Percentiles rank a stretch among this genome's conserved stretches.
Conservation (phyloP, 2,329 filamentous ascomycete genomes). For the Trichophyton rubrum region DNA sequence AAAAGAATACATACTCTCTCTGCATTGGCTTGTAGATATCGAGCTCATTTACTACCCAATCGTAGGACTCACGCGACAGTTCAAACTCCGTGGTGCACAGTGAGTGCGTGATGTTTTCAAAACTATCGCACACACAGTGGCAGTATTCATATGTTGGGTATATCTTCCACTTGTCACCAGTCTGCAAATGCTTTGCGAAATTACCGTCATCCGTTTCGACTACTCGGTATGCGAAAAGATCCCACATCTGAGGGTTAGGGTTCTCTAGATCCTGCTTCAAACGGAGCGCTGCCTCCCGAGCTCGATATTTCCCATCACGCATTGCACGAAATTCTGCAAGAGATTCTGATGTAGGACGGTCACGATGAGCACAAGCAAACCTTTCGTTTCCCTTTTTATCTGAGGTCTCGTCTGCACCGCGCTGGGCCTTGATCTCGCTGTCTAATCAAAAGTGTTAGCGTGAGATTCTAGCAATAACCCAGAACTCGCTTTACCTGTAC, state of each 20-base stretch:
- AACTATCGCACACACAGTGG: constrained; percentile 71
- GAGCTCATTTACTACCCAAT: constrained; percentile 73
- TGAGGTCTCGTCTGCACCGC: constrained; percentile 39
- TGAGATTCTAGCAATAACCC: neutral
- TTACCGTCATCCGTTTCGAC: constrained; percentile 44
- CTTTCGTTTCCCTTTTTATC: constrained; percentile 42
- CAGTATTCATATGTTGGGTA: constrained; percentile 63
- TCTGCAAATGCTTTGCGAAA: constrained; percentile 54
- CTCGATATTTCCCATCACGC: constrained; percentile 81
- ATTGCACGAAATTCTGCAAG: constrained; percentile 76
- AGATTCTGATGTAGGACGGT: constrained; percentile 62
- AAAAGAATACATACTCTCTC: constrained; percentile 52
- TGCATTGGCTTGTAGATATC: constrained; percentile 89
- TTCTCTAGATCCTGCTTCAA: constrained; percentile 76
- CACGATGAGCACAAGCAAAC: constrained; percentile 72
- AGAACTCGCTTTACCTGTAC: constrained; percentile 39
- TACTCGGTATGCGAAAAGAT: constrained; percentile 80
- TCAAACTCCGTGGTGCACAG: constrained; percentile 91
- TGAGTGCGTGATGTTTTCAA: constrained; percentile 83
- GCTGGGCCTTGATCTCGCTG: constrained; percentile 71
- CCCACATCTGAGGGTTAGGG: constrained; percentile 93
- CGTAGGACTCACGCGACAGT: constrained; percentile 72
- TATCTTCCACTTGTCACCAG: constrained; percentile 74
- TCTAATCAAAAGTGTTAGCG: constrained; percentile 32
- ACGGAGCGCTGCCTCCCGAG: constrained; percentile 68